phyloP scores from a whole-genome alignment of 2,329 filamentous ascomycete genomes.

The Diaporthe batatas region DNA sequence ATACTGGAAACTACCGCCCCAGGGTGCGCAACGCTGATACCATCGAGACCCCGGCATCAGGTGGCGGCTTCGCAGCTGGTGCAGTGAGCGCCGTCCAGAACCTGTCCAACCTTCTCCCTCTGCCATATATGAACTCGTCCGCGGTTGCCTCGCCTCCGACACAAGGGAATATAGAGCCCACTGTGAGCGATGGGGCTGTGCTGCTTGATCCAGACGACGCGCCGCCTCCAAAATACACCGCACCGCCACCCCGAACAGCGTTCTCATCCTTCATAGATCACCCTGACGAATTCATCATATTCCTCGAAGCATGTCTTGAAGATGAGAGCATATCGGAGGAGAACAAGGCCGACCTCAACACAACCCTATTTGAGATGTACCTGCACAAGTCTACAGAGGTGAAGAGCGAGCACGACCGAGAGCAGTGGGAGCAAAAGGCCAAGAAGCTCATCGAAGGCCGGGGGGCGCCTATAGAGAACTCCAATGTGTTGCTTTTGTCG shows the following conservation, averaged over 20 bases:
- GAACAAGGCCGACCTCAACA: conserved; percentile 89
- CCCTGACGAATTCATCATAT: conserved; percentile 89
- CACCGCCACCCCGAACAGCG: conserved; percentile 86
- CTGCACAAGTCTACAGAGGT: conserved; percentile 86
- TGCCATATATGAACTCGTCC: conserved; percentile 85
- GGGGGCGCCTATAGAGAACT: conserved; percentile 89
- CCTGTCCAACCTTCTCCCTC: conserved; percentile 82
- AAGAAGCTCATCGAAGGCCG: conserved; percentile 88
- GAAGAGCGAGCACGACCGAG: conserved; percentile 74
- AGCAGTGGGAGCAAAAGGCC: conserved; percentile 90
- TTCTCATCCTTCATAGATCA: conserved; percentile 98
- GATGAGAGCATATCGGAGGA: conserved; percentile 78
- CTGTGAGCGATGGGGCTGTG: conserved; percentile 66
- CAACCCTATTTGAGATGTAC: conserved; percentile 98
- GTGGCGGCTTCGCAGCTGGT: conserved; percentile 62
- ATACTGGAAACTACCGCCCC: conserved; percentile 85
- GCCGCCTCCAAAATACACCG: conserved; percentile 73
- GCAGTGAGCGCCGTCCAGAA: conserved; percentile 87
- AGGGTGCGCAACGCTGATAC: conserved; percentile 68
- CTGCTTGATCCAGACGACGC: conserved; percentile 63
- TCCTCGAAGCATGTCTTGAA: conserved; percentile 88
- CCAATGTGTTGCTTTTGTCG: conserved; percentile 92
- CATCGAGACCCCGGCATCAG: conserved; percentile 51
- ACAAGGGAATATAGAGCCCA: conserved; percentile 63
- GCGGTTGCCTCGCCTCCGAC: conserved; percentile 67